A percentile compares a stretch with the other conserved stretches of the same genome.
Conservation (phyloP, 2,329 filamentous ascomycete species). For the Apiospora arundinis region DNA sequence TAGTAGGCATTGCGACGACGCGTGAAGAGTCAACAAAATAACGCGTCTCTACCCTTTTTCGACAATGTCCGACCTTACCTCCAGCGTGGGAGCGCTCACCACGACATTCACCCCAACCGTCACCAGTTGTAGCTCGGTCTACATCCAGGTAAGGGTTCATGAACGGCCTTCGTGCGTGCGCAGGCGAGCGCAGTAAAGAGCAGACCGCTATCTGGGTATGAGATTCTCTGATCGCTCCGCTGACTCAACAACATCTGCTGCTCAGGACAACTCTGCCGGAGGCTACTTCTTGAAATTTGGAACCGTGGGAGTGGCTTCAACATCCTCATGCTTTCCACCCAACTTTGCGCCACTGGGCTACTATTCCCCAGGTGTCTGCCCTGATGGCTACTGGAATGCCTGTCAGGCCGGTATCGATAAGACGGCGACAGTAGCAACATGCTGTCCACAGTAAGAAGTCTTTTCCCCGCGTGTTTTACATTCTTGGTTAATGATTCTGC, state of each 20-base stretch:
- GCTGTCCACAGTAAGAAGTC: not conserved
- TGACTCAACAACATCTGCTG: not conserved
- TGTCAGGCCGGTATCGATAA: not conserved
- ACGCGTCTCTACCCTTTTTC: no score
- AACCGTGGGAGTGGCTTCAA: not conserved
- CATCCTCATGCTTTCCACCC: not conserved
- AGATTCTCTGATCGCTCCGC: not conserved
- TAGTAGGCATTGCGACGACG: no score
- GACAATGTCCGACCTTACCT: not conserved
- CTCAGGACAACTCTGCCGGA: not conserved
- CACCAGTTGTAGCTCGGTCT: not conserved
- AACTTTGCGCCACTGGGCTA: not conserved
- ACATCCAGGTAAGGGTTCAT: not conserved
- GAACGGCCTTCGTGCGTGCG: no score
- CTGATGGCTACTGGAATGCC: not conserved
- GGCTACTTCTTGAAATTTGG: not conserved
- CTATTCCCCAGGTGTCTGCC: not conserved
- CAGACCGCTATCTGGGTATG: not conserved
- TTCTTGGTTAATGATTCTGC: no score
- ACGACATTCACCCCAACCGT: not conserved
- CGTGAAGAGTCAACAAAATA: no score
- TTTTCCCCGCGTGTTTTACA: no score
- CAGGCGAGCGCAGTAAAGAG: no score
- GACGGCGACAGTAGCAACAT: not conserved
- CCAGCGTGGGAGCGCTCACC: not conserved